Evolutionary conservation across 2,329 filamentous ascomycete species (phyloP).

Genomic region (Thielaviopsis musarum): DNA sequence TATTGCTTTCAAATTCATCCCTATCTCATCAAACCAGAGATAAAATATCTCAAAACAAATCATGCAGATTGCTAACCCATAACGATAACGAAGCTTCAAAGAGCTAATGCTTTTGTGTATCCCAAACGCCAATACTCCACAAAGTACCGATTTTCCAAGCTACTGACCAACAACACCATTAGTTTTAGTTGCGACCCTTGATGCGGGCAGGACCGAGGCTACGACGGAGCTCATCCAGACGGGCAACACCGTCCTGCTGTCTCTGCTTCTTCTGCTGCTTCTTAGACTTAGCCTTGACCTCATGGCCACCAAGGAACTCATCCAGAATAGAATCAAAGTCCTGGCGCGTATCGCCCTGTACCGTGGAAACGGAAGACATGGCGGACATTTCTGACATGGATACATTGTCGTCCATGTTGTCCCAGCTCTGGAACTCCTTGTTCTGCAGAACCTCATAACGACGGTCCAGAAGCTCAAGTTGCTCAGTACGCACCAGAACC

Average conservation of each 20-base stretch:
- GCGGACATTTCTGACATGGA: conserved; percentile 41
- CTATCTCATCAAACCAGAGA: neutral
- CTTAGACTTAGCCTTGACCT: conserved; percentile 35
- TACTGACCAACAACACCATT: neutral
- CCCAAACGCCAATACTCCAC: conserved; percentile 4
- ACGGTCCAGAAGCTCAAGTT: conserved; percentile 67
- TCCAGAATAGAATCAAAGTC: conserved; percentile 89
- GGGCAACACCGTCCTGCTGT: conserved; percentile 64
- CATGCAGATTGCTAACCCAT: neutral
- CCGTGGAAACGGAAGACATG: conserved; percentile 46
- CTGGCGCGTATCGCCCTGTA: conserved; percentile 48
- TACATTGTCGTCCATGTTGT: conserved; percentile 26
- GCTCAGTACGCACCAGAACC: conserved; percentile 72
- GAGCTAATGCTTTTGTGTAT: conserved; percentile 3
- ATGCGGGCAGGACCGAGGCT: conserved; percentile 64
- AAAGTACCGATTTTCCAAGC: neutral
- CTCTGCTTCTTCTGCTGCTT: conserved; percentile 72
- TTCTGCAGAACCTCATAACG: conserved; percentile 77
- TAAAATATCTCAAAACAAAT: neutral
- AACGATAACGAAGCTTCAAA: neutral
- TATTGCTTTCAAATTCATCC: neutral
- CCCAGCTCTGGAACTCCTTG: conserved; percentile 43
- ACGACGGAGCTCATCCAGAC: conserved; percentile 76
- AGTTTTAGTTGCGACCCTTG: conserved; percentile 14
- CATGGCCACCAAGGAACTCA: conserved; percentile 57